These are phyloP conservation scores for Colletotrichum sp. DNA, from an alignment of 2,329 filamentous ascomycete genomes.

Conservation along the genomic window DNA sequence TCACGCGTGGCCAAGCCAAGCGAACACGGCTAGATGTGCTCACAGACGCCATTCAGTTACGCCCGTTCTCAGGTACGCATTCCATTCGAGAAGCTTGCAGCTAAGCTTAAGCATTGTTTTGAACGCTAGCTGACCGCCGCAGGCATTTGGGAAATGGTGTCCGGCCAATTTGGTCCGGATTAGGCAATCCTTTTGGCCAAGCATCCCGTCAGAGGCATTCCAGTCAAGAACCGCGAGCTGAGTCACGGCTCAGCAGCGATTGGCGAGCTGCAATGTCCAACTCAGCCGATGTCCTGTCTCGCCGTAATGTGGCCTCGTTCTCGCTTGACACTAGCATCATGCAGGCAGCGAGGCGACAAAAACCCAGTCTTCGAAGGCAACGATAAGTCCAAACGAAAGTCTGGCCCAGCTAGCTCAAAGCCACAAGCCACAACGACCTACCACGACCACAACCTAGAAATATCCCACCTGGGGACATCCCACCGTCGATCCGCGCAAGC, in stretches of 20 bases:
- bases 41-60: not conserved
- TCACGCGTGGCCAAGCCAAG: accelerated
- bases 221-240: not conserved
- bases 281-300: not conserved
- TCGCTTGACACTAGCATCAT: not conserved
- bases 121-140: not conserved
- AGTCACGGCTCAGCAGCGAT: not conserved
- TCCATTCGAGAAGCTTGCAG: not conserved
- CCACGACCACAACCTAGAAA: not conserved
- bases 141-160: not conserved
- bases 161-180: not conserved
- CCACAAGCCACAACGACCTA: not conserved
- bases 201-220: not conserved
- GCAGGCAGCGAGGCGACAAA: not conserved
- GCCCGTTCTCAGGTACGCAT: not conserved
- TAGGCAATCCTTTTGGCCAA: not conserved
- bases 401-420: not conserved
- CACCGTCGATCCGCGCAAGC: not conserved
- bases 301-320: not conserved
- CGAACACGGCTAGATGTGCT: not conserved
- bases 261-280: not conserved
- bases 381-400: not conserved
- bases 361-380: not conserved
- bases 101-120: not conserved
- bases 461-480: not conserved